phyloP scores from a whole-genome alignment of 768 basidiomycete species.

The Agrocybe chaxingu region DNA sequence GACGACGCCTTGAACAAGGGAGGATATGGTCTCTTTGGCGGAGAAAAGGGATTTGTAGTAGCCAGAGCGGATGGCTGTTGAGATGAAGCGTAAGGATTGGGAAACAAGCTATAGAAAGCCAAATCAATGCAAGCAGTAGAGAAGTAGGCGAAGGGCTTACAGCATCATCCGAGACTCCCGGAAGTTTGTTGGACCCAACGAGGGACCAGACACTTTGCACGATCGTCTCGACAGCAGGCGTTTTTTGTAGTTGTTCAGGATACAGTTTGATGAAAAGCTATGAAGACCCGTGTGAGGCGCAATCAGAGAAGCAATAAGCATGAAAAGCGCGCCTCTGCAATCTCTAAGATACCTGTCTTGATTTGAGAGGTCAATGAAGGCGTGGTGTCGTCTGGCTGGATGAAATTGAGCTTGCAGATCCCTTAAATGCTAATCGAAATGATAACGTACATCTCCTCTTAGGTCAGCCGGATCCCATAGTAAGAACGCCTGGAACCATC shows the following conservation, averaged over 20 bases:
- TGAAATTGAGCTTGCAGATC: constrained; percentile 8
- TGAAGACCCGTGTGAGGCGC: constrained; percentile 1
- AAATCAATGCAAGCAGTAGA: constrained; percentile 1
- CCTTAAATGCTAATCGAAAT: constrained; percentile 1
- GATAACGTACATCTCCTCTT: constrained; percentile 59
- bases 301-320: background rate
- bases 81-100: constrained; percentile 87
- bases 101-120: constrained; percentile 65
- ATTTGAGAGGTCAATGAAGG: constrained; percentile 89
- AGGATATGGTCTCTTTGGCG: constrained; percentile 72
- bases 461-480: constrained; percentile 73
- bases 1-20: constrained; percentile 85
- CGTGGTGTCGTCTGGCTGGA: constrained; percentile 72
- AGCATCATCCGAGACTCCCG: constrained; percentile 70
- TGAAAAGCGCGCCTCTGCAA: constrained; percentile 65
- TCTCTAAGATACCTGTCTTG: constrained; percentile 87
- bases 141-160: constrained; percentile 35
- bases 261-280: constrained; percentile 83
- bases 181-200: constrained; percentile 66
- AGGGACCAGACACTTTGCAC: constrained; percentile 91
- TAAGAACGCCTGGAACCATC: constrained; percentile 80
- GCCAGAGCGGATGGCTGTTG: constrained; percentile 87
- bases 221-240: constrained; percentile 63
- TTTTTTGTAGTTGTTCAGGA: constrained; percentile 68
- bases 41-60: constrained; percentile 82